phyloP scores from a whole-genome alignment of 2,329 filamentous ascomycete genomes.

The Phyllosticta capitalensis region DNA sequence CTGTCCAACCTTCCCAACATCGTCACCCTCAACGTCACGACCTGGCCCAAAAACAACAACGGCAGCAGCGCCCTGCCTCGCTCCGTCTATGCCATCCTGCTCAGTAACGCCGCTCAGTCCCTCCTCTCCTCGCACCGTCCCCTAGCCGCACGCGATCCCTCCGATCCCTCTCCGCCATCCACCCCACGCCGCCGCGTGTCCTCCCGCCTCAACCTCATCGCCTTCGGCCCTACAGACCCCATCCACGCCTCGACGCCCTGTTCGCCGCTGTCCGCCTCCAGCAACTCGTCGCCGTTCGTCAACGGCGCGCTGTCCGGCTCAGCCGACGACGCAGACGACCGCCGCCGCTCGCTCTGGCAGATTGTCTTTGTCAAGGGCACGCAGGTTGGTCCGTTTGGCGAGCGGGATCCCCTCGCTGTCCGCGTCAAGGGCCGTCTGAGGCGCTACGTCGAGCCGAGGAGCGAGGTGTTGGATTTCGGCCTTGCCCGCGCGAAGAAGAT shows the following conservation, averaged over 20 bases:
- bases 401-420: constrained; percentile 30
- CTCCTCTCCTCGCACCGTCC: constrained; percentile 13
- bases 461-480: constrained; percentile 37
- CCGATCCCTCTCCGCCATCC: constrained; percentile 12
- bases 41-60: constrained; percentile 38
- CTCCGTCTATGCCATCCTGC: constrained; percentile 36
- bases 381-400: constrained; percentile 33
- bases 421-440: constrained; percentile 37
- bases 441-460: constrained; percentile 37
- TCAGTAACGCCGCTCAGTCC: constrained; percentile 31
- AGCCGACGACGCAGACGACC: constrained; percentile 40
- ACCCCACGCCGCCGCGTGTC: not conserved
- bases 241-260: not conserved
- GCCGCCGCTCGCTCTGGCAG: constrained; percentile 27
- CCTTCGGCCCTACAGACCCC: constrained; percentile 8
- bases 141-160: not conserved
- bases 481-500: constrained; percentile 2
- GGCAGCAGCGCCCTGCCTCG: constrained; percentile 31
- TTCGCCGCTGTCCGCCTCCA: not conserved
- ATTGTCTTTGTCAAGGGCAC: constrained; percentile 38
- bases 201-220: constrained; percentile 11
- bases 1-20: constrained; percentile 31
- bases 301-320: constrained; percentile 34
- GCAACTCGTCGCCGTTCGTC: constrained; percentile 27
- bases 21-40: constrained; percentile 39